Percentiles rank a stretch among this genome's conserved stretches.
These are phyloP conservation scores for Tetrahymena borealis DNA, from an alignment of 73 alveolate species.

Conservation along the genomic window DNA sequence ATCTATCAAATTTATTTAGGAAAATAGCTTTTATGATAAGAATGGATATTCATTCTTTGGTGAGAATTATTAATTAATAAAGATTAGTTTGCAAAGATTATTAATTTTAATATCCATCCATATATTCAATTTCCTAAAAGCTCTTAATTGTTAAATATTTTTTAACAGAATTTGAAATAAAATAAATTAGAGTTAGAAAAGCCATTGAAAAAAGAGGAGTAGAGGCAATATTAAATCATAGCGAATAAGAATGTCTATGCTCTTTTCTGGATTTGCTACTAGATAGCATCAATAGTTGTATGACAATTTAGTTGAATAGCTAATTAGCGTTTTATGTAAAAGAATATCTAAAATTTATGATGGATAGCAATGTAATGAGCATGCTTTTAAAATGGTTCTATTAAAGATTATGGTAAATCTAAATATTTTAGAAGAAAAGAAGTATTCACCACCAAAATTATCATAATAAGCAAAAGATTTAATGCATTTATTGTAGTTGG, in stretches of 20 bases:
- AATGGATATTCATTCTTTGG: too few species aligned
- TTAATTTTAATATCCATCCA: too few species aligned
- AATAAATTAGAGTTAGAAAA: too few species aligned
- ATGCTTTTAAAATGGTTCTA: neutral
- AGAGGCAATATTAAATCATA: neutral
- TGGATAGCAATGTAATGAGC: neutral
- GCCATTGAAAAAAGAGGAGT: too few species aligned
- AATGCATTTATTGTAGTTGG: neutral
- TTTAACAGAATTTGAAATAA: too few species aligned
- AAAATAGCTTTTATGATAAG: too few species aligned
- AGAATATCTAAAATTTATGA: neutral
- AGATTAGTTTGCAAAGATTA: too few species aligned
- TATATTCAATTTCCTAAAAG: too few species aligned
- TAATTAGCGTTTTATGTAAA: neutral
- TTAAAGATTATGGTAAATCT: neutral
- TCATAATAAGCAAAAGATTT: neutral
- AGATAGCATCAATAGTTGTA: neutral
- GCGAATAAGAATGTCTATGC: neutral
- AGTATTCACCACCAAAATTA: neutral
- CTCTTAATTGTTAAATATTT: too few species aligned
- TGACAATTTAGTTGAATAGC: neutral
- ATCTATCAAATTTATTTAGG: too few species aligned
- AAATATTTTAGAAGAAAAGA: neutral
- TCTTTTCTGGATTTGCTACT: neutral
- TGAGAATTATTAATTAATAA: too few species aligned